A percentile compares a stretch with the other conserved stretches of the same genome.
phyloP scores from a whole-genome alignment of 129 eudicot species.

The Arctium lappa region DNA sequence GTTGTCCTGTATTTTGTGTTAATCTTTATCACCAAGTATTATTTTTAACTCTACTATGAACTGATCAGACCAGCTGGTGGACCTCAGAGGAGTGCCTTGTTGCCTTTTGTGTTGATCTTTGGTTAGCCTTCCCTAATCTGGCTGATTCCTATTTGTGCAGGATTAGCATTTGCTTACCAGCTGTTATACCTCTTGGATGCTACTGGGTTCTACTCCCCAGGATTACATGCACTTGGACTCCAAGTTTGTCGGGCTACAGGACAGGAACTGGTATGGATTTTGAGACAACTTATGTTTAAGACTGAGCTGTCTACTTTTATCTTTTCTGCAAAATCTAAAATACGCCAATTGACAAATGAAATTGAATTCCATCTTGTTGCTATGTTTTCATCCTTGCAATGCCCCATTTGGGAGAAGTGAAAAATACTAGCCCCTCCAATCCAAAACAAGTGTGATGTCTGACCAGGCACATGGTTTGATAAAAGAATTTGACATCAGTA shows the following conservation, averaged over 20 bases:
- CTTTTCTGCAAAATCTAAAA: neutral
- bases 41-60: neutral
- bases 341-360: neutral
- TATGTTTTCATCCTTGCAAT: slow-evolving; percentile 1
- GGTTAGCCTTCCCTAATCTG: slow-evolving; percentile 8
- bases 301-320: neutral
- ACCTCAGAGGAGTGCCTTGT: neutral
- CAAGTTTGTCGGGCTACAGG: slow-evolving; percentile 99
- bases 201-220: slow-evolving; percentile 92
- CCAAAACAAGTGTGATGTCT: neutral
- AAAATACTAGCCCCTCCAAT: neutral
- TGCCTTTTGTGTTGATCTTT: neutral
- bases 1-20: neutral
- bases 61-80: slow-evolving; percentile 40
- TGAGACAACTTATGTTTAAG: slow-evolving; percentile 9
- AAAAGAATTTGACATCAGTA: neutral
- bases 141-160: slow-evolving; percentile 40
- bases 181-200: slow-evolving; percentile 95
- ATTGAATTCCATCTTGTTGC: neutral
- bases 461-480: neutral
- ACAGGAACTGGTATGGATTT: slow-evolving; percentile 76
- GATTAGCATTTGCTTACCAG: slow-evolving; percentile 95
- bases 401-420: neutral
- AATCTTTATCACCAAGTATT: neutral
- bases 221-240: slow-evolving; percentile 87